Evolutionary conservation across 495 filamentous ascomycete species (phyloP).

Genomic region (Penicillium paradoxum): DNA sequence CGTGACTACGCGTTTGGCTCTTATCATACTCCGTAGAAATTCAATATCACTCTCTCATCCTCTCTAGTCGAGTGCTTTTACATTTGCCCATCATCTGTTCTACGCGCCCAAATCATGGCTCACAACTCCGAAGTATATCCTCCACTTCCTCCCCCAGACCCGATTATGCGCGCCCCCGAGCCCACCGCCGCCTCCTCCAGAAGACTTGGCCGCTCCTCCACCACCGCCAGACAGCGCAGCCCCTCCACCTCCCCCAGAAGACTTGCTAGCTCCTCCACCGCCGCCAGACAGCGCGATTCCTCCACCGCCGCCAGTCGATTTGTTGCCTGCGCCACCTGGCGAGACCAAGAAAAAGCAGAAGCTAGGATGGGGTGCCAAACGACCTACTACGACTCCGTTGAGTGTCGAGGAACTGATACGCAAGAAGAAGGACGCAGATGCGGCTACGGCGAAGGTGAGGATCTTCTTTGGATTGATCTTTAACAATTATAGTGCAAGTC

Average conservation of each 20-base stretch:
- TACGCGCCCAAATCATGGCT: conserved; percentile 15
- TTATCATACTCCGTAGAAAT: conserved; percentile 25
- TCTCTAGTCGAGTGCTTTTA: neutral
- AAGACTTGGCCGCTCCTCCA: conserved; percentile 45
- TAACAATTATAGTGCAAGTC: too few species aligned
- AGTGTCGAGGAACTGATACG: conserved; percentile 73
- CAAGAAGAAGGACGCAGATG: conserved; percentile 76
- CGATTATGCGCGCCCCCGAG: conserved; percentile 32
- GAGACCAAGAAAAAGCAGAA: conserved; percentile 51
- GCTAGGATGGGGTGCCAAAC: conserved; percentile 47
- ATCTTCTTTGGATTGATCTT: neutral
- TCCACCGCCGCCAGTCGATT: conserved; percentile 40
- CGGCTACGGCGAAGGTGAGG: conserved; percentile 66
- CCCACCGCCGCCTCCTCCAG: conserved; percentile 57
- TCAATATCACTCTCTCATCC: conserved; percentile 21
- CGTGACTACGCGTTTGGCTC: conserved; percentile 20
- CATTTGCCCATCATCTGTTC: neutral
- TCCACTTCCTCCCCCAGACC: conserved; percentile 32
- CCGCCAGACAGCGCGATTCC: conserved; percentile 51
- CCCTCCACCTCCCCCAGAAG: conserved; percentile 54
- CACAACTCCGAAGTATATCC: conserved; percentile 21
- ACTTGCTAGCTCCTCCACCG: conserved; percentile 49
- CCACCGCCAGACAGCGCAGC: conserved; percentile 52
- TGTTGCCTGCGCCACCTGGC: conserved; percentile 33
- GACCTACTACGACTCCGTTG: conserved; percentile 46